Conservation (phyloP, 1,139 yeast genomes). For the Kurtzmaniella natalensis region DNA sequence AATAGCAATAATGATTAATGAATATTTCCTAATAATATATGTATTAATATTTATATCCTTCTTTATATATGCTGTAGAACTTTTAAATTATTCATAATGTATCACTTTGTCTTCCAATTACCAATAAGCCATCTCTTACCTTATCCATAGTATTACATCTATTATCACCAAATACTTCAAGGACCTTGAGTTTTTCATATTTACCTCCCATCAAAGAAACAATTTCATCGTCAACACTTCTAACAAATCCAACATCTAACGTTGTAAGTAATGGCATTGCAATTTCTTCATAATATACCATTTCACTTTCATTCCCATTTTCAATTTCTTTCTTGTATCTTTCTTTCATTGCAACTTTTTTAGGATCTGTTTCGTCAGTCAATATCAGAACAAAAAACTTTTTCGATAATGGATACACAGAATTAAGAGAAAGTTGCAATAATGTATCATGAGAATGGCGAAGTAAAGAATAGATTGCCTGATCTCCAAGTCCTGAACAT, state of each 20-base stretch:
- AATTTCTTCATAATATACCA: slow-evolving; percentile 17
- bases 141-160: slow-evolving; percentile 56
- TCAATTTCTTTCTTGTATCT: neutral
- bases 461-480: slow-evolving; percentile 55
- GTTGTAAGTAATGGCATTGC: slow-evolving; percentile 53
- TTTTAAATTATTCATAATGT: slow-evolving; percentile 24
- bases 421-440: slow-evolving; percentile 67
- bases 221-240: slow-evolving; percentile 64
- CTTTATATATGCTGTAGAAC: too few species aligned
- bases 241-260: slow-evolving; percentile 72
- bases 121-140: slow-evolving; percentile 49
- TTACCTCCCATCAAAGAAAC: slow-evolving; percentile 48
- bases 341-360: slow-evolving; percentile 26
- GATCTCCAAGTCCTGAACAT: slow-evolving; percentile 62
- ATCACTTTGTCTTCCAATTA: slow-evolving; percentile 78
- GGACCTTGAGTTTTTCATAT: slow-evolving; percentile 56
- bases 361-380: slow-evolving; percentile 31
- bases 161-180: slow-evolving; percentile 80
- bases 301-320: slow-evolving; percentile 9
- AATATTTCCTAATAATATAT: too few species aligned
- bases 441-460: slow-evolving; percentile 63
- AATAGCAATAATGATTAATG: neutral
- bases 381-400: slow-evolving; percentile 43
- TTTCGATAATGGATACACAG: slow-evolving; percentile 55
- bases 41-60: too few species aligned